phyloP scores from a whole-genome alignment of 331 rosid species.

The Quercus lobata region DNA sequence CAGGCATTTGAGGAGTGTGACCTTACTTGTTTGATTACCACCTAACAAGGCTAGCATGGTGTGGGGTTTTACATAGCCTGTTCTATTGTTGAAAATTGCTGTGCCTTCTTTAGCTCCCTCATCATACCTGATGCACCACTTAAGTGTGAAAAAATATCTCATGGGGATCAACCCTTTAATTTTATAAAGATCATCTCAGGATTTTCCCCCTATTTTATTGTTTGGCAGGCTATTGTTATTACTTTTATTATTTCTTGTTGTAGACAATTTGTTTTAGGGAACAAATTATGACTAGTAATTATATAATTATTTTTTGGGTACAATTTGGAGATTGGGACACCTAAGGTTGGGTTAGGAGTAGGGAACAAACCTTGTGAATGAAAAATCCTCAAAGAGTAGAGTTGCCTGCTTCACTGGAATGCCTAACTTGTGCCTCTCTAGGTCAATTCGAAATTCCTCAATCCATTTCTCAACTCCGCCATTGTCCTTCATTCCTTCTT shows the following conservation, averaged over 20 bases:
- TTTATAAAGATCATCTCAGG: not conserved
- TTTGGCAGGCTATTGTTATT: not conserved
- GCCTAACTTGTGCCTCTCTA: not conserved
- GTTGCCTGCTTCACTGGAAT: not conserved
- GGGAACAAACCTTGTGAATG: not conserved
- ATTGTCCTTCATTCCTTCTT: not conserved
- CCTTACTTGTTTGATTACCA: not conserved
- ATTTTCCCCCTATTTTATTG: not conserved
- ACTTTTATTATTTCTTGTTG: not conserved
- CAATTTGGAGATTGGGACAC: not conserved
- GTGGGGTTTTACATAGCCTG: slow-evolving; percentile 1
- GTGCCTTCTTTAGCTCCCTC: not conserved
- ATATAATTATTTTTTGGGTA: not conserved
- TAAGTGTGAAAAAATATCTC: not conserved
- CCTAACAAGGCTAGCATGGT: slow-evolving; percentile 6
- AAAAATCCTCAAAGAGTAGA: not conserved
- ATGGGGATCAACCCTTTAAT: not conserved
- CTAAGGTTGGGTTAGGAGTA: not conserved
- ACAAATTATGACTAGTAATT: not conserved
- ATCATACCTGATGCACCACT: not conserved
- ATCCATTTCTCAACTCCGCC: not conserved
- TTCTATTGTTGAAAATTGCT: not conserved
- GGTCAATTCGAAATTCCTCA: not conserved
- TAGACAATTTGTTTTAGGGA: not conserved
- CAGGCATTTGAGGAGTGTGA: not conserved